Base-by-base conservation (phyloP, 495 filamentous ascomycete genomes). In the Xylaria curta region DNA sequence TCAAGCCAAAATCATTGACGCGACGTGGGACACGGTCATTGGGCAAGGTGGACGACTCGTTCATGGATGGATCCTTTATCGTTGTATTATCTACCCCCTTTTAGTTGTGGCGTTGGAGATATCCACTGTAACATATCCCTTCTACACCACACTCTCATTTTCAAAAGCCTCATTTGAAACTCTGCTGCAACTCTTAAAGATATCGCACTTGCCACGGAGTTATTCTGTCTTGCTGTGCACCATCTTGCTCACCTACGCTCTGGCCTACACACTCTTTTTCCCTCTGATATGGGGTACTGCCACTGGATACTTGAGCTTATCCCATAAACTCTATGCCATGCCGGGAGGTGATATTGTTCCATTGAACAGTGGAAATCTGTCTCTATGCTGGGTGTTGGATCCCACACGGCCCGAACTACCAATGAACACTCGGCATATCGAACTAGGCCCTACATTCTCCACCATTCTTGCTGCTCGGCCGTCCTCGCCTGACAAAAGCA, bases 321-420 rank as follows among this genome's bases (percentile, higher is more conserved):
- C 68, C 40, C 68, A 70, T 54, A 70, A 70, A 28, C 46, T 70
- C 2, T 64, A 70, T 64, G 68, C 68, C 26, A 63, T 70, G 59
- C 42, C 58, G 17, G 42, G 51, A 9, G 68, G 59, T 10, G 68
- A 70, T 8, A 19, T 64, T 33, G 38, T 70, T 28, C 44, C 44
- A 3, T 40, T 70, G n/a, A 51, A 38, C 8, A 64, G 59, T 40
- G 68, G 46, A 54, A 5, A 70, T 19, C n/a, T 70, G 26, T n/a
- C 68, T 24, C 59, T 70, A 19, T 70, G 68, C n/a, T 64, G 68
- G 68, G 68, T 70, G 42, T 53, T 70, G n/a, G 68, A 70, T 38
- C 49, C 46, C 15, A 38, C 28, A 9, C 64, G 59, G 33, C 47
- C 24, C 19, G 68, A 61, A n/a, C 38, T 61, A 26, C 17, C 49